A percentile compares a stretch with the other conserved stretches of the same genome.
phyloP scores from a whole-genome alignment of 2,329 filamentous ascomycete species.

The Colletotrichum sp. region DNA sequence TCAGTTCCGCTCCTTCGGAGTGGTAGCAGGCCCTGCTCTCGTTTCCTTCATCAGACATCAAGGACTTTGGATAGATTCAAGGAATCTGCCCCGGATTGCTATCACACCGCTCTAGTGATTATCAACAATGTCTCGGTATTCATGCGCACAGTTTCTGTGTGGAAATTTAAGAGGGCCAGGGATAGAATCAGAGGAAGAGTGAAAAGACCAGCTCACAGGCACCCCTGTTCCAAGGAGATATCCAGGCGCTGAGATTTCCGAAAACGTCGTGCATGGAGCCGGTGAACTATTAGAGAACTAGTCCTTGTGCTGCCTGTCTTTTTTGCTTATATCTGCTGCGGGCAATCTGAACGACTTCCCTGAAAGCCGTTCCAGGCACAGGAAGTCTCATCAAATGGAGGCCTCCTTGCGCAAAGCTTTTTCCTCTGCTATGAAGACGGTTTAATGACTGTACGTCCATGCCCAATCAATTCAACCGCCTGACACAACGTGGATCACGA shows the following conservation, averaged over 20 bases:
- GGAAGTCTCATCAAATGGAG: background rate
- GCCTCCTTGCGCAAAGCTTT: too few relatives aligned
- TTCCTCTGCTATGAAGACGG: too few relatives aligned
- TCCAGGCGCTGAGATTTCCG: background rate
- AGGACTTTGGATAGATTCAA: too few relatives aligned
- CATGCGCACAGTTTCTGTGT: background rate
- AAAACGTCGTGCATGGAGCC: background rate
- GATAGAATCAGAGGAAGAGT: too few relatives aligned
- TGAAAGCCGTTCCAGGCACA: background rate
- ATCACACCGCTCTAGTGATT: too few relatives aligned
- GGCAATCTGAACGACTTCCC: background rate
- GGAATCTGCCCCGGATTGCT: too few relatives aligned
- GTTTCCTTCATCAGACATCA: too few relatives aligned
- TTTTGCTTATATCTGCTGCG: background rate
- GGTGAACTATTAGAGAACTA: background rate
- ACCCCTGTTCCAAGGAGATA: background rate
- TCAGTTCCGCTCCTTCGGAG: too few relatives aligned
- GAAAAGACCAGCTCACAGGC: background rate
- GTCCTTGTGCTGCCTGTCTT: background rate
- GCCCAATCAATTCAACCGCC: too few relatives aligned
- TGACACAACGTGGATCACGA: too few relatives aligned
- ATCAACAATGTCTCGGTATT: background rate
- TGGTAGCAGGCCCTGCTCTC: too few relatives aligned
- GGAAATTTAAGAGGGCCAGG: background rate
- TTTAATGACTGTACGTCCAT: too few relatives aligned